Base-by-base conservation (phyloP, 2,329 filamentous ascomycete species). In the Magnaporthiopsis incrustans region DNA sequence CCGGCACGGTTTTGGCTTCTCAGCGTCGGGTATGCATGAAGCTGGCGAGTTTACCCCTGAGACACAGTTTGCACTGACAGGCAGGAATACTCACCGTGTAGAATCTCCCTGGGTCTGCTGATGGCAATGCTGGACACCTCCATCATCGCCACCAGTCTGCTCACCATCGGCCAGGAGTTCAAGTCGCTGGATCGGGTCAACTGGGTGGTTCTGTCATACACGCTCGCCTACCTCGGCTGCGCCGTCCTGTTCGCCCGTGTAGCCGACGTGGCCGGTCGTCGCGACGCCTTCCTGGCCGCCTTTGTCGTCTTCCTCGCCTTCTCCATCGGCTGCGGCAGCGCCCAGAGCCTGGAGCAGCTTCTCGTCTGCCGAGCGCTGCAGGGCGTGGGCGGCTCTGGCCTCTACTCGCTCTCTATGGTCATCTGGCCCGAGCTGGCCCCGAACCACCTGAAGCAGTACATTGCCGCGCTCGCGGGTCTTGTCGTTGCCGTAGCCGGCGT, bases 101-200 rank as follows among this genome's bases (percentile, higher is more conserved):
- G 81, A 22, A 72, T 84, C 18, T 79, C 76, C 26, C 72, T 81
- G 7, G 84, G 83, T 3, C 76, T 87, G 0, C 83, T 85, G 63
- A 77, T 87, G 60, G 82, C 85, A 33, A 79, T 85, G 68, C 71
- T 86, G n/a, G 84, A 87, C 70, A 80, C 81, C 1, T 84, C 84
- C 4, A 86, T 87, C 53, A 81, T 87, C 1, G 83, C 84, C 1
- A 86, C 84, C 15, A 82, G 81, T 59, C 72, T 87, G 12, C 82
- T 82, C 68, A 76, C 76, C n/a, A 86, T 87, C 60, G 81, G 80
- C 1, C 70, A 69, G 22, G 81, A 87, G 4, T 82, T 87, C 60
- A 64, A 77, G 14, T 75, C 77, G 18, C 67, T 82, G 3, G 71
- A 75, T 14, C 69, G 68, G 4, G 76, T 83, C 63, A 85, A 82